Evolutionary conservation across 2,329 filamentous ascomycete species (phyloP).

Genomic region (Hypoxylon sp.): DNA sequence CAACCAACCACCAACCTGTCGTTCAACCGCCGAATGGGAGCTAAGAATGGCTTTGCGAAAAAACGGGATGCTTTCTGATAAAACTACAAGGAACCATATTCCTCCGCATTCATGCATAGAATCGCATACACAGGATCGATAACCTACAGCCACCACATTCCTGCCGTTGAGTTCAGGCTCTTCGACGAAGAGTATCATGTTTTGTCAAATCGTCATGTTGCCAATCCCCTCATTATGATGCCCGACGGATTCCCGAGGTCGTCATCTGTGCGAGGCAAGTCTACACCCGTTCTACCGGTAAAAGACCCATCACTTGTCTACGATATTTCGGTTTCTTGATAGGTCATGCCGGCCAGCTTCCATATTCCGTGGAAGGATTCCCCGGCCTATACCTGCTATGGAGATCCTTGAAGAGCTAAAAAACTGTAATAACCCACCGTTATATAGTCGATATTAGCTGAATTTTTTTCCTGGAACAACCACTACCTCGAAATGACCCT

Average conservation of each 20-base stretch:
- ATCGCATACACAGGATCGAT: constrained; percentile 29
- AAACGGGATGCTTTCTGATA: constrained; percentile 11
- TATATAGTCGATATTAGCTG: constrained; percentile 15
- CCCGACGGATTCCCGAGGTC: constrained; percentile 1
- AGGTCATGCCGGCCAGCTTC: constrained; percentile 31
- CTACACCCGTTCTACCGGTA: constrained; percentile 33
- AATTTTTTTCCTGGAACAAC: constrained; percentile 13
- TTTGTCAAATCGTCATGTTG: constrained; percentile 8
- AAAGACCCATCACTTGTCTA: constrained; percentile 11
- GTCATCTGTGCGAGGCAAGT: constrained; percentile 22
- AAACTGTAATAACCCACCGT: constrained; percentile 6
- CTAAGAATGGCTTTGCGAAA: not conserved
- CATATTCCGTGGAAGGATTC: constrained; percentile 28
- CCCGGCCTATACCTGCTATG: constrained; percentile 14
- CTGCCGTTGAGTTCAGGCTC: constrained; percentile 4
- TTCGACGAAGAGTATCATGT: constrained; percentile 4
- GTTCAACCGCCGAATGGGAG: constrained; percentile 11
- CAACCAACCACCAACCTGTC: constrained; percentile 21
- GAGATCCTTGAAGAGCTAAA: constrained; percentile 18
- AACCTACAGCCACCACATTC: constrained; percentile 14
- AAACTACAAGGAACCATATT: constrained; percentile 27
- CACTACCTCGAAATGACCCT: constrained; percentile 16
- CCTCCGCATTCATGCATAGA: constrained; percentile 34
- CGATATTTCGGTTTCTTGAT: constrained; percentile 26
- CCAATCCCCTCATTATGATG: constrained; percentile 8